Percentiles rank a stretch among this genome's conserved stretches.
These are phyloP conservation scores for Psilocybe cyanescens DNA, from an alignment of 768 basidiomycete species.

Conservation along the genomic window DNA sequence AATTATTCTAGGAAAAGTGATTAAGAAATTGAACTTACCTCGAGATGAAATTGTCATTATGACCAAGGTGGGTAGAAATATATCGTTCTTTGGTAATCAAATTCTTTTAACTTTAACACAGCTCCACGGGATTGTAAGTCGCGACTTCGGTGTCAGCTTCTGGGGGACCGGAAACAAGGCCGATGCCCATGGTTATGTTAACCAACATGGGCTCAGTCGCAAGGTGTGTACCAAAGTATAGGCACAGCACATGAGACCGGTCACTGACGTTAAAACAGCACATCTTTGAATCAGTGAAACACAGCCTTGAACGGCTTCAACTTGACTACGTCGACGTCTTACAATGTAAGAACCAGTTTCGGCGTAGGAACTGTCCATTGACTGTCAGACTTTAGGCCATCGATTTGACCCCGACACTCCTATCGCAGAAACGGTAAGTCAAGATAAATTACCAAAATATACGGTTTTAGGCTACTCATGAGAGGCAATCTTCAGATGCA, in stretches of 20 bases:
- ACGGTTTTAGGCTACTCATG: too few species aligned
- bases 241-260: neutral
- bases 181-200: constrained; percentile 54
- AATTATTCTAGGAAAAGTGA: constrained; percentile 69
- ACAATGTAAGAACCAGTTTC: constrained; percentile 47
- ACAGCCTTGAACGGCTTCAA: constrained; percentile 67
- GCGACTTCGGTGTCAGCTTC: constrained; percentile 21
- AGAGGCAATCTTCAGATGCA: constrained; percentile 49
- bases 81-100: neutral
- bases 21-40: constrained; percentile 66
- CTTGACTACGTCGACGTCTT: constrained; percentile 79
- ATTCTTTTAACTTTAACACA: constrained; percentile 25
- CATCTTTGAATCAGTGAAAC: constrained; percentile 72
- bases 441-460: too few species aligned
- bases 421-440: constrained; percentile 54
- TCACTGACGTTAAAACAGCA: constrained; percentile 43
- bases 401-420: constrained; percentile 62
- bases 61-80: constrained; percentile 57
- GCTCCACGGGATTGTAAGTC: constrained; percentile 42
- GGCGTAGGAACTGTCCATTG: neutral
- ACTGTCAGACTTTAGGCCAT: constrained; percentile 42
- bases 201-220: constrained; percentile 50
- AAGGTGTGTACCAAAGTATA: constrained; percentile 24
- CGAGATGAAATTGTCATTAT: constrained; percentile 80
- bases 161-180: constrained; percentile 19